These are phyloP conservation scores for Populus trichocarpa DNA, from an alignment of 441 rosid genomes.

Conservation along the genomic window DNA sequence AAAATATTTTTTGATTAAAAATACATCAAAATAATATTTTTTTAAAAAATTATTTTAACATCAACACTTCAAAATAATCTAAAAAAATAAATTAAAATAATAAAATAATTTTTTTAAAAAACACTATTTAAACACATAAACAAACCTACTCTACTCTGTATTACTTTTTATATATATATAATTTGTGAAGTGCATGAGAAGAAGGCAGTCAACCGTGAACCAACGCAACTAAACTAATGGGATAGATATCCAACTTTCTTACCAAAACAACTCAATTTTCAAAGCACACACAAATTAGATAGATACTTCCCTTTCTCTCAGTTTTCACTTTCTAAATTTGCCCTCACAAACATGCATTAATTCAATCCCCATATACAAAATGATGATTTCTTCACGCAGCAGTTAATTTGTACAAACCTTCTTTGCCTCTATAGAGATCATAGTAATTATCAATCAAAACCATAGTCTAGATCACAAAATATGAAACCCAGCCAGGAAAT, in stretches of 20 bases:
- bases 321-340: neutral
- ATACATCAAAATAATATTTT: too few relatives aligned
- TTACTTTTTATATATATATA: too few relatives aligned
- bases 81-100: too few relatives aligned
- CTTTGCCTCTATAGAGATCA: neutral
- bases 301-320: neutral
- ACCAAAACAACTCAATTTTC: slow-evolving; percentile 31
- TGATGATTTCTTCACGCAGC: neutral
- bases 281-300: slow-evolving; percentile 12
- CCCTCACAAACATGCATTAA: neutral
- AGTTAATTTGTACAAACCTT: neutral
- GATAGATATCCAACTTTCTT: slow-evolving; percentile 24
- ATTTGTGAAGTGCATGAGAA: neutral
- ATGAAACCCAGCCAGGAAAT: slow-evolving; percentile 42
- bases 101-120: too few relatives aligned
- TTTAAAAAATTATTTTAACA: too few relatives aligned
- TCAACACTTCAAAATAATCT: too few relatives aligned
- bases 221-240: slow-evolving; percentile 7
- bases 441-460: neutral
- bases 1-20: too few relatives aligned
- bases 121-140: too few relatives aligned
- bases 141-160: too few relatives aligned
- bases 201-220: slow-evolving; percentile 42
- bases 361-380: neutral
- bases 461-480: neutral